These are phyloP conservation scores for Anastatica hierochuntica DNA, from an alignment of 345 rosid genomes.

Conservation along the genomic window DNA sequence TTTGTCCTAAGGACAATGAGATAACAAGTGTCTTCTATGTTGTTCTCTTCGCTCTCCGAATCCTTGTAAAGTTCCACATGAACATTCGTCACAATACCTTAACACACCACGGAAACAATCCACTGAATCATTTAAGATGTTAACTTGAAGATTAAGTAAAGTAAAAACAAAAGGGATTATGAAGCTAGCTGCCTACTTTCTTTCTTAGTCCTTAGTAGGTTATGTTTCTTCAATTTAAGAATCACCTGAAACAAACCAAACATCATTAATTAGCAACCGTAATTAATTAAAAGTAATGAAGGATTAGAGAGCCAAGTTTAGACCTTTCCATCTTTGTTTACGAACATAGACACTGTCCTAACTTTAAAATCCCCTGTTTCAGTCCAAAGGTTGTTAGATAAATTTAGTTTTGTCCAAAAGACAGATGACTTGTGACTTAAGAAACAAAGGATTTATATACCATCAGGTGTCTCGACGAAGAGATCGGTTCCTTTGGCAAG, in stretches of 20 bases:
- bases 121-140: background rate
- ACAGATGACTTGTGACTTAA: slow-evolving; percentile 1
- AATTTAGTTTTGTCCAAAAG: background rate
- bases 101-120: background rate
- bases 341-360: slow-evolving; percentile 51
- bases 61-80: slow-evolving; percentile 64
- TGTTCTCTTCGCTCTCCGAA: slow-evolving; percentile 31
- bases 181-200: slow-evolving; percentile 38
- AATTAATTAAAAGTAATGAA: background rate
- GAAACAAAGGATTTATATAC: slow-evolving; percentile 29
- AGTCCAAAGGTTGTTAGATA: slow-evolving; percentile 1
- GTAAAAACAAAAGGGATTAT: background rate
- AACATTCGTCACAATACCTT: slow-evolving; percentile 58
- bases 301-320: background rate
- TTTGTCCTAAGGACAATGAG: slow-evolving; percentile 53
- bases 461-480: slow-evolving; percentile 69
- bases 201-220: slow-evolving; percentile 56
- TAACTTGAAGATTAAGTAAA: background rate
- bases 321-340: slow-evolving; percentile 59
- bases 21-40: slow-evolving; percentile 45
- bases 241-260: slow-evolving; percentile 42
- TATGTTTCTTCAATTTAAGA: slow-evolving; percentile 53
- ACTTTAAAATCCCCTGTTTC: slow-evolving; percentile 59
- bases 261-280: background rate
- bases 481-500: slow-evolving; percentile 69